These are phyloP conservation scores for Penicillium sp. DNA, from an alignment of 2,329 filamentous ascomycete genomes.

Conservation along the genomic window DNA sequence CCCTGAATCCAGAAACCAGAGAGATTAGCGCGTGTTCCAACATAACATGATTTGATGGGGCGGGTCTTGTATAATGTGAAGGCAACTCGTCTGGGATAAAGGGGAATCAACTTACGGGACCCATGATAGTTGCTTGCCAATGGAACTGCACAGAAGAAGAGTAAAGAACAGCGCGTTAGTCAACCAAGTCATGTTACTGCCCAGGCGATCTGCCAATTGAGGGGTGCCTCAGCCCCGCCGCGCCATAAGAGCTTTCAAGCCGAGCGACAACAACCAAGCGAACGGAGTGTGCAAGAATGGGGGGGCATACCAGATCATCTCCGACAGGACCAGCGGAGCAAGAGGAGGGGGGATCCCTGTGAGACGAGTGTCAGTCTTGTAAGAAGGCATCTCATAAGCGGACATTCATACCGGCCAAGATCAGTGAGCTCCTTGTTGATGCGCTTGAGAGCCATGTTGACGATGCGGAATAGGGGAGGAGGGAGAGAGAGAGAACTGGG, in stretches of 20 bases:
- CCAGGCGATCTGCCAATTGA: neutral
- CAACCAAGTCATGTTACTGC: neutral
- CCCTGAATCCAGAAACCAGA: too few species aligned
- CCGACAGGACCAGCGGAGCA: conserved; percentile 96
- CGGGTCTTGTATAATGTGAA: neutral
- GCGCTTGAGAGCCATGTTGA: conserved; percentile 52
- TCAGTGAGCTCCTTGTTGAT: conserved; percentile 56
- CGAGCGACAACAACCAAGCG: conserved; percentile 10
- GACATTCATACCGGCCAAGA: conserved; percentile 48
- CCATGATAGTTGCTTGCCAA: conserved; percentile 99
- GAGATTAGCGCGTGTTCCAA: neutral
- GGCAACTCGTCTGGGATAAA: neutral
- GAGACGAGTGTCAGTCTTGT: conserved; percentile 14
- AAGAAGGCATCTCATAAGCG: conserved; percentile 3
- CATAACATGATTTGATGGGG: neutral
- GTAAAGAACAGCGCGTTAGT: conserved; percentile 9
- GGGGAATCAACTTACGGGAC: conserved; percentile 71
- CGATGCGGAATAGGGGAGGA: conserved; percentile 25
- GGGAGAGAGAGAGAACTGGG: neutral
- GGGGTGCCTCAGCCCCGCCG: conserved; percentile 23
- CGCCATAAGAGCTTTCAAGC: conserved; percentile 12
- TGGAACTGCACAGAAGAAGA: conserved; percentile 68
- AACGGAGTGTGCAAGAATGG: conserved; percentile 3
- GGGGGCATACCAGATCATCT: conserved; percentile 83
- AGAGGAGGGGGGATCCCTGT: conserved; percentile 93